phyloP scores from a whole-genome alignment of 108 stramenopile genomes.

The Epithemia pelagica region DNA sequence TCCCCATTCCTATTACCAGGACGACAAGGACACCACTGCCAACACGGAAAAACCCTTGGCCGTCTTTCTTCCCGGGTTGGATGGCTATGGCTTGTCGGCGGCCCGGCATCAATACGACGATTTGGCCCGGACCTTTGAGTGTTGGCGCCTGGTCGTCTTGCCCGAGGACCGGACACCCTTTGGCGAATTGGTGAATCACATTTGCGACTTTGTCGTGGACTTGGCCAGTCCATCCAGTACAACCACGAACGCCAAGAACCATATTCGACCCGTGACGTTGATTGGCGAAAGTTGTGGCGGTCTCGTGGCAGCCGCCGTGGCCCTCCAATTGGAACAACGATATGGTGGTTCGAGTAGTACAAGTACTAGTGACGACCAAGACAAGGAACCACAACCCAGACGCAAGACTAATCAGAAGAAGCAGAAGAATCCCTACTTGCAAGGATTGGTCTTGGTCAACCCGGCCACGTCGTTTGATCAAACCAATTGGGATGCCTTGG shows the following conservation, averaged over 20 bases:
- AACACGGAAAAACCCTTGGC: conserved; percentile 37
- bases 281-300: conserved; percentile 89
- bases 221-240: neutral
- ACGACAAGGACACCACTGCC: too few species aligned
- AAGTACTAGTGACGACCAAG: conserved; percentile 3
- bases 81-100: conserved; percentile 84
- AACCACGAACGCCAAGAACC: neutral
- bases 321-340: conserved; percentile 35
- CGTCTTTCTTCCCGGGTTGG: conserved; percentile 81
- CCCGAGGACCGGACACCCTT: conserved; percentile 45
- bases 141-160: conserved; percentile 67
- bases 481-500: conserved; percentile 62
- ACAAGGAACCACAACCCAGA: conserved; percentile 1
- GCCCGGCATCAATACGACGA: conserved; percentile 66
- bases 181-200: conserved; percentile 35
- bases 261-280: conserved; percentile 52
- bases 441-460: conserved; percentile 79
- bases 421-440: conserved; percentile 9
- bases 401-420: neutral
- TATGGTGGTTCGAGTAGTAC: conserved; percentile 4
- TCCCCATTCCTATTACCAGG: neutral
- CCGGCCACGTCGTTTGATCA: conserved; percentile 87
- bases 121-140: conserved; percentile 61
- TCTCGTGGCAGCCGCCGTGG: conserved; percentile 63
- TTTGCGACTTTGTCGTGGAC: conserved; percentile 44